phyloP scores from a whole-genome alignment of 352 stramenopile species.

The Pythium plurisporium region DNA sequence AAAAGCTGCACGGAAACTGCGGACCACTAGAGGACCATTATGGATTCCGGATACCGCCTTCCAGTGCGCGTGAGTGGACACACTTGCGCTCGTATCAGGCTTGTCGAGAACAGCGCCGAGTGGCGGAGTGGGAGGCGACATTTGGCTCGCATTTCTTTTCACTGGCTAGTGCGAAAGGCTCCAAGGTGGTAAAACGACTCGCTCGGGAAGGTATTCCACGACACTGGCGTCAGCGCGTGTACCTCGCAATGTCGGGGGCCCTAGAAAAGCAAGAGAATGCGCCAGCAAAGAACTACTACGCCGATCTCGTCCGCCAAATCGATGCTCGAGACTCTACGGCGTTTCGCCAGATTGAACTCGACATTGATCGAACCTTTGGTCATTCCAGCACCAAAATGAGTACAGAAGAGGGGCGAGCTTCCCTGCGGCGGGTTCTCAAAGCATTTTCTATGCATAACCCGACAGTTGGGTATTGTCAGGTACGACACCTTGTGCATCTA shows the following conservation, averaged over 20 bases:
- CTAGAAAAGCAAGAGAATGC: constrained; percentile 52
- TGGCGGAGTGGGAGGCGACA: constrained; percentile 54
- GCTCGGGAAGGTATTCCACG: constrained; percentile 51
- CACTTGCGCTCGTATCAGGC: constrained; percentile 71
- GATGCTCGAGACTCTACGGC: constrained; percentile 41
- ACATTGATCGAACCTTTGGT: constrained; percentile 84
- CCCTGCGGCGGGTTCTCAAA: constrained; percentile 65
- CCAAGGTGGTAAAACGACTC: constrained; percentile 27
- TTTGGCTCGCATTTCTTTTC: constrained; percentile 45
- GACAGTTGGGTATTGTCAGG: constrained; percentile 82
- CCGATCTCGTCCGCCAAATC: constrained; percentile 37
- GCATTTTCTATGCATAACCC: constrained; percentile 81
- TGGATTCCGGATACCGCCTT: constrained; percentile 54
- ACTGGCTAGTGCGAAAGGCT: constrained; percentile 15
- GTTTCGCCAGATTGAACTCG: constrained; percentile 83
- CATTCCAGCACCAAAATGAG: constrained; percentile 63
- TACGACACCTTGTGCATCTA: constrained; percentile 6
- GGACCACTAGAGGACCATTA: constrained; percentile 52
- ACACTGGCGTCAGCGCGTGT: constrained; percentile 58
- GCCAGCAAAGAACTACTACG: constrained; percentile 42
- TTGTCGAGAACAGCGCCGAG: constrained; percentile 61
- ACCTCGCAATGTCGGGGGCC: constrained; percentile 64
- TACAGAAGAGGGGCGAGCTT: constrained; percentile 42
- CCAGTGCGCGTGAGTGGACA: constrained; percentile 35
- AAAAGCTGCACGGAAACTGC: constrained; percentile 24